Evolutionary conservation across 169 alveolate species (phyloP), one percentile per base, ranked within the genome.

Genomic region (Cyclospora cayetanensis): DNA sequence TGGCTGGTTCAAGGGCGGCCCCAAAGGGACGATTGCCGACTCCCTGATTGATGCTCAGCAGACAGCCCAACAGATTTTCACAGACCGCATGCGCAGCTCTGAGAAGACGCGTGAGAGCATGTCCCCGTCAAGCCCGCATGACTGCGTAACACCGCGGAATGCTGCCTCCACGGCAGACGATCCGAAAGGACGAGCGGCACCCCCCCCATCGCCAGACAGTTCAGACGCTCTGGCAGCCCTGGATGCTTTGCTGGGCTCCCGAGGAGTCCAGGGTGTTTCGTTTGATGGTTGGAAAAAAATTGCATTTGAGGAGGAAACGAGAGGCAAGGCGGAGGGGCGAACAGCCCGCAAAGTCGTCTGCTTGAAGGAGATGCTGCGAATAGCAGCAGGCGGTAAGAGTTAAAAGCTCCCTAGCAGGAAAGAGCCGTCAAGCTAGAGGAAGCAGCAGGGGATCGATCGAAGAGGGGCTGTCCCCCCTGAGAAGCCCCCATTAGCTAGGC

Each of bases 1-100:
- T 25, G 95, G 95, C 50, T 93, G 95, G 95, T 52, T 85, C 15
- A 90, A 91, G 76, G 86, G 94, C 1, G 95, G 95, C 22, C 94
- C 95, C 31, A 29, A 43, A 29, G 95, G 95, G 41, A 76, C 74
- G 29, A 89, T 93, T 39, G 95, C 95, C n/a, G 66, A 53, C 25
- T 82, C 80, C 79, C 43, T 93, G 22, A 50, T 85, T 29, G 94
- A 92, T 43, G 94, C 94, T 9, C 25, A 22, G 46, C 91, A 55
- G 42, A 77, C 87, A 1, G 82, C 68, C 29, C 12, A n/a, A 22
- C 53, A 42, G 34, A 53, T 52, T 9, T 43, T 50, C 41, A 2
- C 63, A 12, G 91, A 85, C 29, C 84, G 39, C 15, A 22, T 41
- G 1, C n/a, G 31, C 72, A 60, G 72, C 72, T 22, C 37, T 29